Conservation (phyloP, 257 asterid species). For the Cynanchum wilfordii region DNA sequence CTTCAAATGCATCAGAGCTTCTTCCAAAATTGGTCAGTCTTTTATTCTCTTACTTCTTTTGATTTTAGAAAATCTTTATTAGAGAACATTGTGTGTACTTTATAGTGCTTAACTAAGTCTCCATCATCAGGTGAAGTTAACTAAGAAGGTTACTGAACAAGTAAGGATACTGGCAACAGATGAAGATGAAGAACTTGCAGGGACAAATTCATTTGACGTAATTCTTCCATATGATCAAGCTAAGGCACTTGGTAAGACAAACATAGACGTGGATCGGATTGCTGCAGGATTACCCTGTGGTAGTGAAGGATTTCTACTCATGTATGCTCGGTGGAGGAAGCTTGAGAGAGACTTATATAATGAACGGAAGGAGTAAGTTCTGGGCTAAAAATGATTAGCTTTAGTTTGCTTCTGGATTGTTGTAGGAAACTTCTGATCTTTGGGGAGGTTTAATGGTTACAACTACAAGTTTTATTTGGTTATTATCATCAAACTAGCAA, state of each 20-base stretch:
- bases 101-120: not conserved
- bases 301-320: constrained; percentile 94
- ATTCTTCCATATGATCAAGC: constrained; percentile 98
- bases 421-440: not conserved
- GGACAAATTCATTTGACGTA: constrained; percentile 59
- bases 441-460: not conserved
- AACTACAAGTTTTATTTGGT: not conserved
- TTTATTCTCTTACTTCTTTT: not conserved
- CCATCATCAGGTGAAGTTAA: constrained; percentile 55
- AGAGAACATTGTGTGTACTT: not conserved
- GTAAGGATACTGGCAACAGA: constrained; percentile 78
- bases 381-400: not conserved
- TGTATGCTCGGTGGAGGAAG: constrained; percentile 99
- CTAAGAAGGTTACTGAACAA: constrained; percentile 95
- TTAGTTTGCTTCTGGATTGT: not conserved
- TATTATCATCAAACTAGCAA: not conserved
- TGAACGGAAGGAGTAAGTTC: constrained; percentile 80
- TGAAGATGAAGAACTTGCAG: constrained; percentile 82
- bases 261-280: constrained; percentile 88
- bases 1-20: constrained; percentile 32
- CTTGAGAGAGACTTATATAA: constrained; percentile 87
- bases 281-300: constrained; percentile 99
- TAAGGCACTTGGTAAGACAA: constrained; percentile 96
- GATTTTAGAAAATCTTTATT: not conserved
- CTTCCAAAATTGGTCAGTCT: constrained; percentile 25